These are phyloP conservation scores for Pythium dissimile DNA, from an alignment of 352 stramenopile genomes.

Conservation along the genomic window DNA sequence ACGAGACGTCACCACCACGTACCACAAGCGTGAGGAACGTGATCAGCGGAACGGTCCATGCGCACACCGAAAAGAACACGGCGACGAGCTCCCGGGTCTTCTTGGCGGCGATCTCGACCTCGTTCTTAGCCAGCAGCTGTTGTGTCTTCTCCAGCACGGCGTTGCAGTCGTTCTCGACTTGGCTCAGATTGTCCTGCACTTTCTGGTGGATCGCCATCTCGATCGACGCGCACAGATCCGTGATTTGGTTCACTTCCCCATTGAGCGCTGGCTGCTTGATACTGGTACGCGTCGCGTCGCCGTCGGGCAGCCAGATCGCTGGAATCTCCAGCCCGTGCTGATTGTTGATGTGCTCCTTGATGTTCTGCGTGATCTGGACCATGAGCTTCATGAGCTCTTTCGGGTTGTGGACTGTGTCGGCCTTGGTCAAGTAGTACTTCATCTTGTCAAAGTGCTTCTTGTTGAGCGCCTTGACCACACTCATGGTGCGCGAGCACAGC, in stretches of 20 bases:
- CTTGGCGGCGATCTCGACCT: conserved; percentile 38
- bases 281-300: conserved; percentile 8
- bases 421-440: conserved; percentile 67
- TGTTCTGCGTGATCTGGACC: conserved; percentile 65
- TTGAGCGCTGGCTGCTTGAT: conserved; percentile 13
- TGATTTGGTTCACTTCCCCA: conserved; percentile 50
- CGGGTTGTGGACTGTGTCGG: conserved; percentile 52
- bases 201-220: conserved; percentile 63
- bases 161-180: conserved; percentile 45
- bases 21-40: conserved; percentile 44
- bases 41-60: conserved; percentile 40
- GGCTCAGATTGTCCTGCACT: conserved; percentile 60
- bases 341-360: conserved; percentile 66
- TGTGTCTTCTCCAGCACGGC: conserved; percentile 28
- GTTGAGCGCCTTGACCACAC: conserved; percentile 61
- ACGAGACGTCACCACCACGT: background rate
- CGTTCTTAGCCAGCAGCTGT: conserved; percentile 31
- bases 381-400: conserved; percentile 70
- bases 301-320: conserved; percentile 44
- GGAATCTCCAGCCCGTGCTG: conserved; percentile 60
- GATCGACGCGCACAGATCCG: conserved; percentile 34
- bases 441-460: conserved; percentile 48
- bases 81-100: conserved; percentile 41
- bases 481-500: conserved; percentile 67
- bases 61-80: conserved; percentile 36